Evolutionary conservation across 129 eudicot genomes (phyloP).

Genomic region (Artemisia annua): DNA sequence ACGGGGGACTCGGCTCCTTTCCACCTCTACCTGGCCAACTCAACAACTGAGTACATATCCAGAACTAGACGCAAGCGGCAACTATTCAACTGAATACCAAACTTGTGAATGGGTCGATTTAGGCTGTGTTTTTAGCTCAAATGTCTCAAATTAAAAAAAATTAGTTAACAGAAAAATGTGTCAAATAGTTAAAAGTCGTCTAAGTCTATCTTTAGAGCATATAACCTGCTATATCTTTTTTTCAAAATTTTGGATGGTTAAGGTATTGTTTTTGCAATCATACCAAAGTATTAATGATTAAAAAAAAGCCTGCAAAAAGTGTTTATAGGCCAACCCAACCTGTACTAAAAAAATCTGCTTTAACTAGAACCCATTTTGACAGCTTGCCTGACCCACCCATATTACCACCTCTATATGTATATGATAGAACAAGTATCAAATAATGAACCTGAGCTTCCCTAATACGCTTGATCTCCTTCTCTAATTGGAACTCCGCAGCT

Average conservation of each 20-base stretch:
- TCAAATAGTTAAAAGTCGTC: neutral
- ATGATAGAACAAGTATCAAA: slow-evolving; percentile 21
- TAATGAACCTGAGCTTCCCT: slow-evolving; percentile 80
- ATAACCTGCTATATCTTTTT: neutral
- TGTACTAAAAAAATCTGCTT: neutral
- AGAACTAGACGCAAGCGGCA: slow-evolving; percentile 16
- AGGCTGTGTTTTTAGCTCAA: neutral
- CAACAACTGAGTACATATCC: slow-evolving; percentile 12
- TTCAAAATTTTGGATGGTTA: neutral
- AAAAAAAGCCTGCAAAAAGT: neutral
- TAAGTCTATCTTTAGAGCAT: neutral
- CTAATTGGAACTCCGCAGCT: slow-evolving; percentile 96
- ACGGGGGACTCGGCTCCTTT: slow-evolving; percentile 78
- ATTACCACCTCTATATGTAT: neutral
- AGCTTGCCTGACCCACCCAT: neutral
- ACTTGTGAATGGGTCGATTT: neutral
- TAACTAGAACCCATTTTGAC: neutral
- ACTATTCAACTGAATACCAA: neutral
- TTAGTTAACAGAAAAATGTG: neutral
- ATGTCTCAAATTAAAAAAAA: neutral
- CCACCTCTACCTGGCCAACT: slow-evolving; percentile 76
- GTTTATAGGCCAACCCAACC: slow-evolving; percentile 1
- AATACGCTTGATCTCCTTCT: slow-evolving; percentile 82
- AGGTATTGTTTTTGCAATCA: neutral
- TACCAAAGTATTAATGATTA: neutral